These are phyloP conservation scores for Phytopythium sindhum DNA, from an alignment of 352 stramenopile genomes.

Conservation along the genomic window DNA sequence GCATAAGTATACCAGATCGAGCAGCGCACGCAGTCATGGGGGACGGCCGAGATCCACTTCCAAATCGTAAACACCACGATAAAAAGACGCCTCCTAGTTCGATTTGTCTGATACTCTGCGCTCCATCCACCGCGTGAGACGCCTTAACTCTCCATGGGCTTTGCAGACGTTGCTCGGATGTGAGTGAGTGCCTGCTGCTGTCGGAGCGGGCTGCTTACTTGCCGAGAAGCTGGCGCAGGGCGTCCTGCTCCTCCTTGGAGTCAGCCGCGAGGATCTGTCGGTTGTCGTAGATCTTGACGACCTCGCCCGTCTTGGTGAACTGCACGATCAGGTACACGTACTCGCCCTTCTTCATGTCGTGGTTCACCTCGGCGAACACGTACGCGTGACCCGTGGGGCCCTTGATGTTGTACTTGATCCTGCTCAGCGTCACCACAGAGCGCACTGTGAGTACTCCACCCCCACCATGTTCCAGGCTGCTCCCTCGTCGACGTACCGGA, in stretches of 20 bases:
- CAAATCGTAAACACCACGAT: background rate
- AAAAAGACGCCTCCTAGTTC: background rate
- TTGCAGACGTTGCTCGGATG: background rate
- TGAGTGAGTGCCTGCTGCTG: constrained; percentile 4
- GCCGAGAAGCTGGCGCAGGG: constrained; percentile 68
- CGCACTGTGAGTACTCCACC: background rate
- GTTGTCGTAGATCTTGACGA: constrained; percentile 94
- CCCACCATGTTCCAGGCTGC: background rate
- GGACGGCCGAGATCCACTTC: background rate
- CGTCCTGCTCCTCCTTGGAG: constrained; percentile 74
- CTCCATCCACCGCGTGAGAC: background rate
- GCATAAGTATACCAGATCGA: background rate
- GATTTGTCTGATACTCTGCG: constrained; percentile 2
- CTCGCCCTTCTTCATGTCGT: constrained; percentile 91
- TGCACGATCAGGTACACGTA: constrained; percentile 96
- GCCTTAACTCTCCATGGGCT: background rate
- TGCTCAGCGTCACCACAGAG: background rate
- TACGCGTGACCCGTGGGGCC: constrained; percentile 85
- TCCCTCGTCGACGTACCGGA: constrained; percentile 50
- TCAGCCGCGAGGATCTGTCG: constrained; percentile 79
- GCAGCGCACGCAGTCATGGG: background rate
- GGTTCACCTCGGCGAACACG: constrained; percentile 92
- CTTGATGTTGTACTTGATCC: constrained; percentile 95
- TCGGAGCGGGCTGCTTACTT: constrained; percentile 29
- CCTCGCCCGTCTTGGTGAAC: constrained; percentile 87